Evolutionary conservation across 1,284 basidiomycete genomes (phyloP).

Genomic region (Xerocomus amazonicus): DNA sequence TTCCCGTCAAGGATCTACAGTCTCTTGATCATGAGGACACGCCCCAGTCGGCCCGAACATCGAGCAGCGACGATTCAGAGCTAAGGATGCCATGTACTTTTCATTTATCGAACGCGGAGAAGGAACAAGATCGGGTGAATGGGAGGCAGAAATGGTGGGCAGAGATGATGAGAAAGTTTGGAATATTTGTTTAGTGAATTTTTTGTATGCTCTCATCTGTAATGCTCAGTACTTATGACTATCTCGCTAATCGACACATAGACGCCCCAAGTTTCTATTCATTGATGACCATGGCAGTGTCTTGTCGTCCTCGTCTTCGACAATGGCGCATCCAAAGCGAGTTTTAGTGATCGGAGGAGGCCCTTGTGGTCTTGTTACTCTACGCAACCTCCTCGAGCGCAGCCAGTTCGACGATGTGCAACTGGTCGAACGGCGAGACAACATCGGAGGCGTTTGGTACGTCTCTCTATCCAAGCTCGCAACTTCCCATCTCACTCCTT

Average conservation of each 20-base stretch:
- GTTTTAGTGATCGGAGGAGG: slow-evolving; percentile 44
- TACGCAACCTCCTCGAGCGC: slow-evolving; percentile 40
- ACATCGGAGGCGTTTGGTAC: slow-evolving; percentile 48
- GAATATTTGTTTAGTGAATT: slow-evolving; percentile 22
- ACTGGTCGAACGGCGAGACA: slow-evolving; percentile 42
- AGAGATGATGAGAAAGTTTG: slow-evolving; percentile 21
- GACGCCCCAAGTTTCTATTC: no score
- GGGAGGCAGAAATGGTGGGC: slow-evolving; percentile 18
- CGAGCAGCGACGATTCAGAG: slow-evolving; percentile 35
- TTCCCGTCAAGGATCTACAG: not conserved
- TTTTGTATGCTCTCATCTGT: not conserved
- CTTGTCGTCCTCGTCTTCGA: slow-evolving; percentile 1
- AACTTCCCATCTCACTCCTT: not conserved
- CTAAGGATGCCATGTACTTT: slow-evolving; percentile 50
- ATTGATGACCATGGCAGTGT: not conserved
- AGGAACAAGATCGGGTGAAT: not conserved
- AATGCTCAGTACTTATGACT: no score
- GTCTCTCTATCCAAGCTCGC: slow-evolving; percentile 6
- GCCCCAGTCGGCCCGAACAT: slow-evolving; percentile 8
- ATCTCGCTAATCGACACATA: no score
- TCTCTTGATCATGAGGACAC: slow-evolving; percentile 2
- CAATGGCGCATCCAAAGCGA: slow-evolving; percentile 22
- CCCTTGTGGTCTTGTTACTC: slow-evolving; percentile 42
- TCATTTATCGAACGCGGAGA: slow-evolving; percentile 26
- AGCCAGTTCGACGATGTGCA: slow-evolving; percentile 40